Evolutionary conservation across 1,284 basidiomycete genomes (phyloP).

Genomic region (Tilletiaria anomala): DNA sequence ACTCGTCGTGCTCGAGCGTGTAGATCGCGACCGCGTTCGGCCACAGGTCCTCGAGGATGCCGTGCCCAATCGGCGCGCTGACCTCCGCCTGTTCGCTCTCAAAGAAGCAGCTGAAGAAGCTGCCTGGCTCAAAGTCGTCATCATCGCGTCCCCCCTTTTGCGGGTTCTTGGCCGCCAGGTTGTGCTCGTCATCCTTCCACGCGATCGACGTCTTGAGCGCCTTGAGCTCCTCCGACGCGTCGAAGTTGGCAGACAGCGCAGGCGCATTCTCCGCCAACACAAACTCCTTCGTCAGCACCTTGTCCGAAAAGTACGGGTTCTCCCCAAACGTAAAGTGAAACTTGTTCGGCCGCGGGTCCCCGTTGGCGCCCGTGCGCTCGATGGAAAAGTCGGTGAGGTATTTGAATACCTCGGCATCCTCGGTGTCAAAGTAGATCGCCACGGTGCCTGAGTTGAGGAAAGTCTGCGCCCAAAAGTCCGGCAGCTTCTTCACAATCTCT

Average conservation of each 20-base stretch:
- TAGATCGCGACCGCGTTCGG: constrained; percentile 33
- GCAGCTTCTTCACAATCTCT: constrained; percentile 20
- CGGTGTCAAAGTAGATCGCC: no score
- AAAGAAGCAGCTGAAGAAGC: constrained; percentile 78
- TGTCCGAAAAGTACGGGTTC: constrained; percentile 34
- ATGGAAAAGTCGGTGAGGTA: constrained; percentile 27
- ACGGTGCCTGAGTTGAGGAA: no score
- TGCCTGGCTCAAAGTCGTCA: constrained; percentile 54
- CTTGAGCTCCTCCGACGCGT: constrained; percentile 28
- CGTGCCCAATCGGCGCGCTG: constrained; percentile 27
- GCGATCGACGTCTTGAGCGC: constrained; percentile 47
- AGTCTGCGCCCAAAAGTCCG: constrained; percentile 33
- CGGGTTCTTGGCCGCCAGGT: no score
- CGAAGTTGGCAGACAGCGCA: constrained; percentile 23
- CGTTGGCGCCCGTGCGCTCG: constrained; percentile 15
- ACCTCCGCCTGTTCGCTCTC: constrained; percentile 31
- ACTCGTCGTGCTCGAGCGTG: no score
- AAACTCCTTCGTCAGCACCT: constrained; percentile 37
- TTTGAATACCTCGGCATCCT: constrained; percentile 27
- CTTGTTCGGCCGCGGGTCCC: constrained; percentile 28
- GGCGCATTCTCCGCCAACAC: constrained; percentile 20
- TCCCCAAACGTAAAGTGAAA: constrained; percentile 32
- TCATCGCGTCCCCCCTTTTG: constrained; percentile 8
- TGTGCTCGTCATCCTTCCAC: constrained; percentile 66
- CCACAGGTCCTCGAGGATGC: constrained; percentile 31